phyloP scores from a whole-genome alignment of 139 green algal genomes.

The Chlamydomonas sphaeroides region DNA sequence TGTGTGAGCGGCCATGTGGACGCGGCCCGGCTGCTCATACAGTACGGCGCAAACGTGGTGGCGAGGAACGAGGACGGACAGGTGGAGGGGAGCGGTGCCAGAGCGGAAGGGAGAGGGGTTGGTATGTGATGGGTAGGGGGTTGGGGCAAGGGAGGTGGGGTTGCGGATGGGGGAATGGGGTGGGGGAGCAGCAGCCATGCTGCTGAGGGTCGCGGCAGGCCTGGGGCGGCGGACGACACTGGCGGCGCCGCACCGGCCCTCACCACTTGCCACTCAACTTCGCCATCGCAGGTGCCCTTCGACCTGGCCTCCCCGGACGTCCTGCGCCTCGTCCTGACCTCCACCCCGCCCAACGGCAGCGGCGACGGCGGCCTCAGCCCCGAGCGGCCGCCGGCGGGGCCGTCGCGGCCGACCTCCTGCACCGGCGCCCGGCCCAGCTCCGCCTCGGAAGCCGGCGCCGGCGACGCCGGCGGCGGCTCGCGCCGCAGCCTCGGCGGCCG shows the following conservation, averaged over 20 bases:
- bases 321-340: neutral
- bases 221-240: too few species aligned
- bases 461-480: neutral
- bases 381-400: slow-evolving; percentile 4
- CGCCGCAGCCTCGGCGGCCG: neutral
- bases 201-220: too few species aligned
- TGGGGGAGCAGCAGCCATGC: too few species aligned
- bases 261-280: too few species aligned
- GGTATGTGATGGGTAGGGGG: too few species aligned
- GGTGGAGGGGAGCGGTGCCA: too few species aligned
- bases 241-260: too few species aligned
- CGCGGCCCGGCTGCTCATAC: slow-evolving; percentile 38
- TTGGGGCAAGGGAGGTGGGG: too few species aligned
- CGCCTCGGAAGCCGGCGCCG: neutral
- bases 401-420: slow-evolving; percentile 6
- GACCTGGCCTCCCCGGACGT: slow-evolving; percentile 42
- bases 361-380: neutral
- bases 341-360: too few species aligned
- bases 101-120: too few species aligned
- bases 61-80: slow-evolving; percentile 24
- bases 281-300: slow-evolving; percentile 41
- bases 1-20: slow-evolving; percentile 48
- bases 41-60: slow-evolving; percentile 40
- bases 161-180: too few species aligned
- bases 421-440: neutral